phyloP scores from a whole-genome alignment of 176 grass and related monocot species.

The Triticum turgidum region DNA sequence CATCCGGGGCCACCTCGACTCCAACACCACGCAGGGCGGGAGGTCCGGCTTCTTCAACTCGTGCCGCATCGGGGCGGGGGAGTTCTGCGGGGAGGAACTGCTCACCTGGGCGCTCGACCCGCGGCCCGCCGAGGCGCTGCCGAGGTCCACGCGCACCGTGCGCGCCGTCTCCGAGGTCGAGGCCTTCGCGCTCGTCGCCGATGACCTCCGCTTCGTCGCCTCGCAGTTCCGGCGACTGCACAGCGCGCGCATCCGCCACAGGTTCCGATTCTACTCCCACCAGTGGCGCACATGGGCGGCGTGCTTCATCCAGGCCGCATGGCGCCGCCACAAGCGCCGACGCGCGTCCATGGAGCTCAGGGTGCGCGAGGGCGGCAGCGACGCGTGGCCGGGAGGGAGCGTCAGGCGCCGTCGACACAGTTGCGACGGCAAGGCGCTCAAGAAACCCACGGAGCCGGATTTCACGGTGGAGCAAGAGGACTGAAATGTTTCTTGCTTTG shows the following conservation, averaged over 20 bases:
- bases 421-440: conserved; percentile 32
- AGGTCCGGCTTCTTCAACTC: conserved; percentile 90
- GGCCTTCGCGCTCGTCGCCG: conserved; percentile 87
- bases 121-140: conserved; percentile 46
- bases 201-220: conserved; percentile 81
- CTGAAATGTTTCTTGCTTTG: neutral
- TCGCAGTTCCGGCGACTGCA: conserved; percentile 77
- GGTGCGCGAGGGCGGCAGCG: conserved; percentile 17
- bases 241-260: conserved; percentile 74
- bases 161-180: conserved; percentile 84
- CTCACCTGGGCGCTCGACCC: conserved; percentile 95
- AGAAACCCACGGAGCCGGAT: conserved; percentile 82
- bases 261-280: conserved; percentile 90
- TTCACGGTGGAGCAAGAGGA: conserved; percentile 63
- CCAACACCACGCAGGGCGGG: conserved; percentile 87
- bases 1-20: conserved; percentile 87
- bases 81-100: conserved; percentile 99
- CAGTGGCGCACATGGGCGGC: conserved; percentile 94
- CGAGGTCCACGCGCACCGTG: conserved; percentile 84
- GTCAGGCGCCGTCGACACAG: conserved; percentile 22
- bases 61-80: conserved; percentile 78
- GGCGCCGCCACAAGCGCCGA: conserved; percentile 66
- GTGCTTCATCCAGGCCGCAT: conserved; percentile 97
- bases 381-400: neutral
- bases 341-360: conserved; percentile 71